Evolutionary conservation across 805 yeast genomes (phyloP).

Genomic region (Candida nemodendra): DNA sequence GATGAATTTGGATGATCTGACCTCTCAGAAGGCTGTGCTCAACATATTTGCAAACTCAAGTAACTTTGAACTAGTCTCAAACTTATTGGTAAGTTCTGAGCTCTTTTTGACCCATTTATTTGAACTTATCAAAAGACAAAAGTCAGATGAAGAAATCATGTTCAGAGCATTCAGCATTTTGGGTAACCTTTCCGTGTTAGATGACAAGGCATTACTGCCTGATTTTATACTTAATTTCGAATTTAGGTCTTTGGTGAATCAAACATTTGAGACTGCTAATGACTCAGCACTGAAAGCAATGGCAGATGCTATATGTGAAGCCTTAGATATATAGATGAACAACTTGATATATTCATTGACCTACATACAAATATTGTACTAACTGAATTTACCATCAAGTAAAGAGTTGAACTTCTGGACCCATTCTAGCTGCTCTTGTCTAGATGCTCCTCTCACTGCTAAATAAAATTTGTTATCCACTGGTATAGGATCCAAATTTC

Average conservation of each 20-base stretch:
- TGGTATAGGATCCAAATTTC: constrained; percentile 43
- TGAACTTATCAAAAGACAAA: constrained; percentile 15
- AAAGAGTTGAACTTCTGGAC: constrained; percentile 12
- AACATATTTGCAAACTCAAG: constrained; percentile 33
- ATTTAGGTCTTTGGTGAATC: constrained; percentile 4
- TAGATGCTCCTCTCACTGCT: constrained; percentile 19
- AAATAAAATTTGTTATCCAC: constrained; percentile 32
- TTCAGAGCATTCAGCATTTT: constrained; percentile 25
- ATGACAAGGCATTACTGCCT: constrained; percentile 3
- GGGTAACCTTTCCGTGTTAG: constrained; percentile 11
- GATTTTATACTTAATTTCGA: too few species aligned
- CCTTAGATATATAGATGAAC: constrained; percentile 5
- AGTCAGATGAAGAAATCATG: constrained; percentile 20
- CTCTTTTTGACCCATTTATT: constrained; percentile 20
- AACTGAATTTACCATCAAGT: constrained; percentile 8
- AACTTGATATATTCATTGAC: constrained; percentile 3
- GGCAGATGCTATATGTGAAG: constrained; percentile 12
- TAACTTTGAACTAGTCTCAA: constrained; percentile 26
- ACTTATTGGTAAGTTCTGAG: constrained; percentile 17
- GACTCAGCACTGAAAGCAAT: constrained; percentile 13
- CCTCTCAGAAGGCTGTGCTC: constrained; percentile 37
- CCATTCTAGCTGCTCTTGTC: constrained; percentile 15
- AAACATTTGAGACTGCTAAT: constrained; percentile 2
- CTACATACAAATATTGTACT: constrained; percentile 4
- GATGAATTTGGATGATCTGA: constrained; percentile 36